These are phyloP conservation scores for Pichia californica DNA, from an alignment of 805 yeast species.

Conservation along the genomic window DNA sequence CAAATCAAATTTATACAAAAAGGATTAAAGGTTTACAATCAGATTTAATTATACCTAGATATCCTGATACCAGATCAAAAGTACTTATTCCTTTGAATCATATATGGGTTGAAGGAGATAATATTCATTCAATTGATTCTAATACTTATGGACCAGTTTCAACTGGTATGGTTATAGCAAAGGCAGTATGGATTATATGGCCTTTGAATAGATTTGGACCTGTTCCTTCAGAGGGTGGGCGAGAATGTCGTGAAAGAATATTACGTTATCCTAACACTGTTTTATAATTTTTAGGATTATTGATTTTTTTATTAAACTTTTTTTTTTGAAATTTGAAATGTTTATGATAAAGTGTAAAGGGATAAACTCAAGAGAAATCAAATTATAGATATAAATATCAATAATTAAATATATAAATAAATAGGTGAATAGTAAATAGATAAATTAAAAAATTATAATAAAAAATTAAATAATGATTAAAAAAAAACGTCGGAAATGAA, in stretches of 20 bases:
- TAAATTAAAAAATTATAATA: no score
- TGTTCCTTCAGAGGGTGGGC: conserved; percentile 41
- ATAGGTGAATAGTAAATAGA: no score
- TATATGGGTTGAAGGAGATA: conserved; percentile 67
- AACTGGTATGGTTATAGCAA: conserved; percentile 72
- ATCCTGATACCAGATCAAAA: conserved; percentile 58
- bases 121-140: conserved; percentile 75
- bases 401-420: no score
- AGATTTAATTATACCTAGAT: conserved; percentile 55
- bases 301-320: no score
- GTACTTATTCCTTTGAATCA: conserved; percentile 72
- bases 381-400: no score
- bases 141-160: conserved; percentile 87
- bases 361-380: no score
- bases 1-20: conserved; percentile 69
- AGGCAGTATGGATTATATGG: conserved; percentile 62
- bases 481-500: no score
- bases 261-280: conserved; percentile 12
- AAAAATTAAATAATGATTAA: no score
- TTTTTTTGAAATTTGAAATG: no score
- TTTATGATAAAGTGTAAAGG: no score
- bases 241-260: conserved; percentile 38
- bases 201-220: conserved; percentile 55
- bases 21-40: conserved; percentile 73
- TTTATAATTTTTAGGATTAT: no score